phyloP scores from a whole-genome alignment of 2,329 filamentous ascomycete genomes.

The Calonectria hongkongensis region DNA sequence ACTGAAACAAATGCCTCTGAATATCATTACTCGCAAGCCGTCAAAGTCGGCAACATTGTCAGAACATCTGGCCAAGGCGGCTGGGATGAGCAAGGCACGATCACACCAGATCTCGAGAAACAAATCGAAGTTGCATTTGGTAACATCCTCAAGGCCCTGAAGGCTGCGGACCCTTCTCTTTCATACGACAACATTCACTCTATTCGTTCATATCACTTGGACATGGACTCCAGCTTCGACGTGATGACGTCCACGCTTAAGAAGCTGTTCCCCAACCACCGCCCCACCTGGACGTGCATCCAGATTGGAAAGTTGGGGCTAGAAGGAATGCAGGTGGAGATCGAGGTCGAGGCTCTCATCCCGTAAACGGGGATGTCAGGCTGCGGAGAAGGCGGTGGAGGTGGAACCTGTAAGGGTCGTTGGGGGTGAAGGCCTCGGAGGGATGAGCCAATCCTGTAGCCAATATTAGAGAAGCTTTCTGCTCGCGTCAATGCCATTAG shows the following conservation, averaged over 20 bases:
- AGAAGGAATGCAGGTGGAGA: slow-evolving; percentile 41
- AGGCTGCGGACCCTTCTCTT: slow-evolving; percentile 25
- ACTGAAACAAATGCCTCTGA: slow-evolving; percentile 30
- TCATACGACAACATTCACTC: slow-evolving; percentile 36
- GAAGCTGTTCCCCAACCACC: slow-evolving; percentile 39
- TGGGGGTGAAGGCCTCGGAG: background rate
- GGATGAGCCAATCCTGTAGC: too few species aligned
- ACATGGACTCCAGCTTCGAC: slow-evolving; percentile 42
- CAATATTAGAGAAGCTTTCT: background rate
- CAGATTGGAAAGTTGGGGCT: slow-evolving; percentile 41
- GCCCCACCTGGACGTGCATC: slow-evolving; percentile 40
- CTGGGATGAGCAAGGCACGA: slow-evolving; percentile 40
- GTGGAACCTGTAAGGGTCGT: background rate
- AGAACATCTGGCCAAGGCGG: slow-evolving; percentile 40
- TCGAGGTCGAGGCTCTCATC: slow-evolving; percentile 37
- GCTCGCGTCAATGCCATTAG: background rate
- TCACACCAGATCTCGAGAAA: slow-evolving; percentile 22
- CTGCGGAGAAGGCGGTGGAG: background rate
- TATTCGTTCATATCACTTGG: slow-evolving; percentile 37
- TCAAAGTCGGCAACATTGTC: slow-evolving; percentile 38
- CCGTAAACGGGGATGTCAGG: background rate
- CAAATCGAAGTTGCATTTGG: slow-evolving; percentile 32
- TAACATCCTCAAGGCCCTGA: slow-evolving; percentile 33
- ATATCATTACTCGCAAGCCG: slow-evolving; percentile 43
- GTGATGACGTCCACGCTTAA: slow-evolving; percentile 36